phyloP scores from a whole-genome alignment of 345 rosid species.

The Lenwebbia sp. region DNA sequence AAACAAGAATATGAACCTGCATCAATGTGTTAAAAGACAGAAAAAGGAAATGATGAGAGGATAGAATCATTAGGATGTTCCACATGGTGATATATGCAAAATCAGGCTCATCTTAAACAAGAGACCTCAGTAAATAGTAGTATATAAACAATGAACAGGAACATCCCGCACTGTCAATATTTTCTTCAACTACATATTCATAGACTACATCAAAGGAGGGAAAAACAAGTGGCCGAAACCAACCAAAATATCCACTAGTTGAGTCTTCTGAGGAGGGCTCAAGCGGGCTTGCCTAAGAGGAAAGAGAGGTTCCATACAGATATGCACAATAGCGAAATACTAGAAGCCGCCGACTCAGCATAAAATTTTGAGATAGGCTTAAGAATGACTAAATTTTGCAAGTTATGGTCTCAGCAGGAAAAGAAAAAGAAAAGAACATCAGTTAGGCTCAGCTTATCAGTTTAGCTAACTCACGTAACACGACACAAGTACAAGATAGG shows the following conservation, averaged over 20 bases:
- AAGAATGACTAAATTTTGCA: not conserved
- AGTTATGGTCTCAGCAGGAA: not conserved
- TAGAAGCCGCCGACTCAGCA: not conserved
- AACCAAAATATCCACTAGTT: not conserved
- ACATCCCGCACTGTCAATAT: not conserved
- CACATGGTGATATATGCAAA: not conserved
- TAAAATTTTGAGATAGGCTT: not conserved
- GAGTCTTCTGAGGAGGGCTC: not conserved
- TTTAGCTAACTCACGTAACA: not conserved
- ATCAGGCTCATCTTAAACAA: not conserved
- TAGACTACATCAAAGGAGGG: not conserved
- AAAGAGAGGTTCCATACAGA: not conserved
- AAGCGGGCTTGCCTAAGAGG: not conserved
- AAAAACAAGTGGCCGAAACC: not conserved
- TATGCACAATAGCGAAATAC: not conserved
- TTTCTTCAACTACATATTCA: not conserved
- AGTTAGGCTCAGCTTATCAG: not conserved
- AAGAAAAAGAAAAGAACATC: not conserved
- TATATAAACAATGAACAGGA: not conserved
- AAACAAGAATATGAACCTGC: conserved; percentile 91
- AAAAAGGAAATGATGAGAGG: conserved; percentile 1
- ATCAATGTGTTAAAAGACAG: not conserved
- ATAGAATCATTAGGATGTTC: not conserved
- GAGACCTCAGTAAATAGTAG: not conserved
- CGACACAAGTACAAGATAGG: not conserved